Percentiles rank a stretch among this genome's conserved stretches.
phyloP scores from a whole-genome alignment of 805 yeast genomes.

The Yarrowia sp. region DNA sequence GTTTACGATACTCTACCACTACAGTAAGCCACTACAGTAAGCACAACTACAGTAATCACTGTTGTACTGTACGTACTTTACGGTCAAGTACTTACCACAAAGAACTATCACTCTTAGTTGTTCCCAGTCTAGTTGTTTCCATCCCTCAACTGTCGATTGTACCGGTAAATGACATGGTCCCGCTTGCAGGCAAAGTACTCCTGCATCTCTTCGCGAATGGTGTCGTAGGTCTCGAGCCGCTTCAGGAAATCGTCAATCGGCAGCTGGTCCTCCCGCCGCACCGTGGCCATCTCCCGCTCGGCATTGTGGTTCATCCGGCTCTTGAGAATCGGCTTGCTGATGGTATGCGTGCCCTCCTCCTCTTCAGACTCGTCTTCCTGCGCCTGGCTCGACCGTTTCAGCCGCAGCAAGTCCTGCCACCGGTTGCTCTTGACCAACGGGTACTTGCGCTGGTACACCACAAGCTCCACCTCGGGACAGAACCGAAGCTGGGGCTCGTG shows the following conservation, averaged over 20 bases:
- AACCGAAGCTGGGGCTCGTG: conserved; percentile 7
- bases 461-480: conserved; percentile 11
- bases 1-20: too few relatives aligned
- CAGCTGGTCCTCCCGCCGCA: not conserved
- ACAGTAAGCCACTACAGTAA: too few relatives aligned
- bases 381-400: not conserved
- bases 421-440: not conserved
- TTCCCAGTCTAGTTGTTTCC: too few relatives aligned
- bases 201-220: conserved; percentile 17
- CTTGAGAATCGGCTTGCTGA: conserved; percentile 26
- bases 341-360: not conserved
- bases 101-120: too few relatives aligned
- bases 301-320: conserved; percentile 24
- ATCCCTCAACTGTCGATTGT: not conserved
- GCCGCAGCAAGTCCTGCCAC: conserved; percentile 2
- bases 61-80: too few relatives aligned
- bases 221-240: not conserved
- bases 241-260: not conserved
- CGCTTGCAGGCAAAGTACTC: not conserved
- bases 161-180: not conserved
- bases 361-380: not conserved
- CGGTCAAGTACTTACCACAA: too few relatives aligned
- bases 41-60: too few relatives aligned
- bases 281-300: conserved; percentile 16
- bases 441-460: conserved; percentile 7